Evolutionary conservation across 352 stramenopile genomes (phyloP).

Genomic region (Phytophthora litchii): DNA sequence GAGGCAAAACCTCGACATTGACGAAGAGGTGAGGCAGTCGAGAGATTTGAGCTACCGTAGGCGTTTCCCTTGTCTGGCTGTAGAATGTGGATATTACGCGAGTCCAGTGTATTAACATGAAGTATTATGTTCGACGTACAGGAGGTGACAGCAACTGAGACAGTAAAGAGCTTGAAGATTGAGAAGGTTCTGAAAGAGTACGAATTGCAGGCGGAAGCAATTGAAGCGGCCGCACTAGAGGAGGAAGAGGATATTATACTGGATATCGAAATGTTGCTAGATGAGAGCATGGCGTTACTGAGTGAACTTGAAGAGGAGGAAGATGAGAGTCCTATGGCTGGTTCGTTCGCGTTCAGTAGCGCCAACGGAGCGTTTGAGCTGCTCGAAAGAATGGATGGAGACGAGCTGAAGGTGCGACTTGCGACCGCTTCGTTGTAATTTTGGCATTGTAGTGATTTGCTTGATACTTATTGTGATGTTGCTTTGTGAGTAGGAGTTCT

Average conservation of each 20-base stretch:
- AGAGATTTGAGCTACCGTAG: neutral
- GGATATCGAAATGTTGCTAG: constrained; percentile 60
- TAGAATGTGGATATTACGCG: no score
- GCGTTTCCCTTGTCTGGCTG: neutral
- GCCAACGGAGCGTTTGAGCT: constrained; percentile 63
- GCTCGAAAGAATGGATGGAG: constrained; percentile 72
- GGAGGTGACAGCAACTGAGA: constrained; percentile 29
- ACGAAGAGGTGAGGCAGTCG: constrained; percentile 43
- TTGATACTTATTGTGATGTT: constrained; percentile 1
- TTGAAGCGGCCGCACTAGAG: constrained; percentile 18
- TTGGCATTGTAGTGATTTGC: neutral
- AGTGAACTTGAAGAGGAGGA: constrained; percentile 30
- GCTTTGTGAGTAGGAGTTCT: constrained; percentile 55
- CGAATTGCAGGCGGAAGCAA: constrained; percentile 46
- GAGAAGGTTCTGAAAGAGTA: constrained; percentile 74
- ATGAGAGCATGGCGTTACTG: constrained; percentile 51
- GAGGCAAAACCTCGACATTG: constrained; percentile 43
- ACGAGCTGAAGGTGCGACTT: constrained; percentile 63
- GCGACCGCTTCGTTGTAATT: neutral
- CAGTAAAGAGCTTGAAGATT: constrained; percentile 53
- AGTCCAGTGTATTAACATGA: neutral
- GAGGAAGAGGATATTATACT: constrained; percentile 42
- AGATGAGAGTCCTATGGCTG: constrained; percentile 52
- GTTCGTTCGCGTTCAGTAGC: constrained; percentile 65
- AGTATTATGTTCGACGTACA: constrained; percentile 5